These are phyloP conservation scores for Trichoderma afroharzianum DNA, from an alignment of 2,329 filamentous ascomycete species.

Conservation along the genomic window DNA sequence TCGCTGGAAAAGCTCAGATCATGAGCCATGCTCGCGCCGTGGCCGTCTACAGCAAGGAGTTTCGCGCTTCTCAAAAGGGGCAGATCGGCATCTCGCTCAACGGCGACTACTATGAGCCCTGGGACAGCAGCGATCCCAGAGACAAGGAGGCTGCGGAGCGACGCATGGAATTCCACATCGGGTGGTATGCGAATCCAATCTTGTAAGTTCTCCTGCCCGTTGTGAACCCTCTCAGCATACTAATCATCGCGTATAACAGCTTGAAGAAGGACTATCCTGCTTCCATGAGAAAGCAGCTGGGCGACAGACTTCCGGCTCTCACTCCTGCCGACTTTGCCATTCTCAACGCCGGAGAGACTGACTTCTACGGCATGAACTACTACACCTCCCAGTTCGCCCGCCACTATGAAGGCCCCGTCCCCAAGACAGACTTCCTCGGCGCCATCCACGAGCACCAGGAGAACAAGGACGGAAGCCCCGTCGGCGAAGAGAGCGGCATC, in stretches of 20 bases:
- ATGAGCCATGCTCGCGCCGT: slow-evolving; percentile 35
- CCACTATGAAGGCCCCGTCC: slow-evolving; percentile 25
- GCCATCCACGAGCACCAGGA: slow-evolving; percentile 32
- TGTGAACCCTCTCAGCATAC: not conserved
- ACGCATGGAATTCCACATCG: slow-evolving; percentile 37
- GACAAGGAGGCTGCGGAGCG: slow-evolving; percentile 33
- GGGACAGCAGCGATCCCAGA: slow-evolving; percentile 25
- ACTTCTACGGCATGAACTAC: slow-evolving; percentile 42
- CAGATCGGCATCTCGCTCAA: slow-evolving; percentile 36
- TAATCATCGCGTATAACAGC: not conserved
- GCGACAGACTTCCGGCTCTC: slow-evolving; percentile 30
- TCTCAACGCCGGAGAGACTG: slow-evolving; percentile 25
- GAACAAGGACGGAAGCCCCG: slow-evolving; percentile 28
- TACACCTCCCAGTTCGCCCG: slow-evolving; percentile 38
- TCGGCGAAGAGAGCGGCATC: slow-evolving; percentile 32
- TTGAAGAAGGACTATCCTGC: slow-evolving; percentile 33
- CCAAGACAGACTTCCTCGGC: slow-evolving; percentile 32
- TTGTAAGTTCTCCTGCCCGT: slow-evolving; percentile 28
- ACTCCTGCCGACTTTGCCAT: slow-evolving; percentile 27
- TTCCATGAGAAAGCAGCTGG: slow-evolving; percentile 35
- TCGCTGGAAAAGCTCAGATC: slow-evolving; percentile 35
- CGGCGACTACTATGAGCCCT: slow-evolving; percentile 38
- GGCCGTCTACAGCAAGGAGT: slow-evolving; percentile 32
- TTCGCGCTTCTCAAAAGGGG: slow-evolving; percentile 28
- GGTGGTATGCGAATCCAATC: slow-evolving; percentile 39